Base-by-base conservation (phyloP, 176 grass and related monocot genomes). In the Rhipidocladum racemiflorum region DNA sequence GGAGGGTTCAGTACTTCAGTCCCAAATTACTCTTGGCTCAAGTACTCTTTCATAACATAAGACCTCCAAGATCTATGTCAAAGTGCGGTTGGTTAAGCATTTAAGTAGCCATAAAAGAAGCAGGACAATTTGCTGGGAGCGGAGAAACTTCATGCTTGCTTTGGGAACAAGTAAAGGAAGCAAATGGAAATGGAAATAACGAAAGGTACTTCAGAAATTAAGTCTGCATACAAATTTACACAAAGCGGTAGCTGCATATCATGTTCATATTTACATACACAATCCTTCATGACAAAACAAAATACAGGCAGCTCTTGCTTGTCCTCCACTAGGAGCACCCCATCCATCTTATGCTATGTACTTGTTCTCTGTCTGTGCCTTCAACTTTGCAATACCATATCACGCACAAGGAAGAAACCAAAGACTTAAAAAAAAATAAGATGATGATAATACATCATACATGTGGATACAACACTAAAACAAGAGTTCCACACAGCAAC, bases 401-500 rank as follows among this genome's bases (percentile, higher is more conserved):
- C 23, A 83, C 78, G 16, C 88, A 86, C 49, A 30, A 61, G 71
- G 70, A 74, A 70, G 44, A 6, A 76, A 29, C 3, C 5, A 3
- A 30, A 17, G 13, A 32, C 2, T 8, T 29, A 2, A 29, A 55
- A 3, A 10, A 25, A 12, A 30, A 30, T 16, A 27, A 36, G 72
- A 42, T 77, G 72, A 60, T 30, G 9, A 60, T 60, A 38, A 72
- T 60, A 88, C 49, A 79, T 83, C 74, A 59, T 74, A 72, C 63
- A 86, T 86, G 88, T 86, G 88, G 88, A 86, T 62, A 62, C 88
- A 90, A 44, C 84, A 86, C 88, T 90, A 87, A 90, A 90, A 90
- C 79, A 67, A 90, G 79, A 85, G 88, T 87, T 90, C 79, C 88
- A 90, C 88, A 83, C 66, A 79, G 67, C 84, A 17, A 62, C 61